Evolutionary conservation across 148 eudicot genomes (phyloP).

Genomic region (Pouteria glomerata): DNA sequence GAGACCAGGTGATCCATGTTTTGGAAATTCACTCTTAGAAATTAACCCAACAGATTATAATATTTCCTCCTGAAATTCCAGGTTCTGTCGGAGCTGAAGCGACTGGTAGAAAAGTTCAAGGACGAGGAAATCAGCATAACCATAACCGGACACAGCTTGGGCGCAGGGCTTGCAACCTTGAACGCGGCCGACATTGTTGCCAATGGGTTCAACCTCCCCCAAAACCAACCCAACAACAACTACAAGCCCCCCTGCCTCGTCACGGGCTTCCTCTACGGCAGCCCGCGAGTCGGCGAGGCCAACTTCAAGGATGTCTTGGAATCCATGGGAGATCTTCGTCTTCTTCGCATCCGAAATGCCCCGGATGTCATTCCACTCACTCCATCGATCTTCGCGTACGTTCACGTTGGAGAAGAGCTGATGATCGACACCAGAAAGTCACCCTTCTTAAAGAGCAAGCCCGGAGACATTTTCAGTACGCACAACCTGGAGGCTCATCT

Average conservation of each 20-base stretch:
- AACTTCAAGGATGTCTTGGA: neutral
- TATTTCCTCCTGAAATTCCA: neutral
- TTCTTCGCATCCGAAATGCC: neutral
- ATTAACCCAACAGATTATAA: too few relatives aligned
- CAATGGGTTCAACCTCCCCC: neutral
- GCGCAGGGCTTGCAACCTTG: neutral
- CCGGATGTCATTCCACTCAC: neutral
- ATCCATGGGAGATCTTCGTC: neutral
- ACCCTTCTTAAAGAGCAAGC: neutral
- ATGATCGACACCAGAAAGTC: neutral
- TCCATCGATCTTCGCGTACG: neutral
- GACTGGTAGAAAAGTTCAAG: neutral
- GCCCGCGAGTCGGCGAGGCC: neutral
- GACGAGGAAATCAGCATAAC: constrained; percentile 1
- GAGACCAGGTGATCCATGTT: constrained; percentile 53
- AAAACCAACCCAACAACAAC: neutral
- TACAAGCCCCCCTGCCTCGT: too few relatives aligned
- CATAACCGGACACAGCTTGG: neutral
- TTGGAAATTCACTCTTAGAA: too few relatives aligned
- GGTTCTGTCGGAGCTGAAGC: neutral
- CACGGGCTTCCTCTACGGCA: neutral
- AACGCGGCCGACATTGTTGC: neutral
- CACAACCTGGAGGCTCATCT: neutral
- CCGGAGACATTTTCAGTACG: neutral
- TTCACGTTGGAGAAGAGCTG: neutral